A percentile compares a stretch with the other conserved stretches of the same genome.
These are phyloP conservation scores for Crassisporium funariophilum DNA, from an alignment of 768 basidiomycete species.

Conservation along the genomic window DNA sequence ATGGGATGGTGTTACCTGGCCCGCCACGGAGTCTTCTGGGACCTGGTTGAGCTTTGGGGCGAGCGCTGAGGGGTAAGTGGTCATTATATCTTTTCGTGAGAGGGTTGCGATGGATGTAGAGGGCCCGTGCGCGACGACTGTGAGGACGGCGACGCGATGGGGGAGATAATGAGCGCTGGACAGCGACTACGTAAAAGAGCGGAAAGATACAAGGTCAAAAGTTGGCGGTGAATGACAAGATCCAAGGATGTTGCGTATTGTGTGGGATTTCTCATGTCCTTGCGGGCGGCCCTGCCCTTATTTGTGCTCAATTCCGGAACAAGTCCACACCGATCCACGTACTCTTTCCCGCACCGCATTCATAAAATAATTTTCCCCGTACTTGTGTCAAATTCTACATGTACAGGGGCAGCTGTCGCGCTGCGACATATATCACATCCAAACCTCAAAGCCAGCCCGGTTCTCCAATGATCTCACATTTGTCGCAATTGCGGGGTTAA, in stretches of 20 bases:
- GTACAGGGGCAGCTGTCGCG: too few relatives aligned
- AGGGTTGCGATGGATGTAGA: slow-evolving; percentile 10
- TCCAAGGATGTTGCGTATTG: slow-evolving; percentile 13
- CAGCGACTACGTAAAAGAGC: slow-evolving; percentile 9
- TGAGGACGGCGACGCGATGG: slow-evolving; percentile 8
- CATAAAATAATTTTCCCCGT: not conserved
- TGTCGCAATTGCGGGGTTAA: too few relatives aligned
- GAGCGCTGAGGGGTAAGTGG: slow-evolving; percentile 51
- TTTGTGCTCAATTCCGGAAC: slow-evolving; percentile 9
- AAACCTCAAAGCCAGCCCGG: too few relatives aligned
- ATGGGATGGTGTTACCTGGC: slow-evolving; percentile 49
- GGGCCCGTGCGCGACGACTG: slow-evolving; percentile 22
- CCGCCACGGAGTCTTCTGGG: slow-evolving; percentile 48
- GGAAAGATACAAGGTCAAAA: slow-evolving; percentile 11
- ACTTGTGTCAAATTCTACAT: too few relatives aligned
- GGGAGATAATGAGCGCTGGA: slow-evolving; percentile 8
- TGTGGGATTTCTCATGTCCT: slow-evolving; percentile 21
- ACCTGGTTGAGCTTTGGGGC: slow-evolving; percentile 50
- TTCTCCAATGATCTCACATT: too few relatives aligned
- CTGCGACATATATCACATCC: too few relatives aligned
- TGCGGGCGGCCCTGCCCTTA: slow-evolving; percentile 18
- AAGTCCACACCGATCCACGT: slow-evolving; percentile 5
- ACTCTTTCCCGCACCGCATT: not conserved
- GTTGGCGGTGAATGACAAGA: slow-evolving; percentile 15
- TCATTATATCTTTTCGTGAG: slow-evolving; percentile 22